Conservation (phyloP, 805 yeast genomes). For the Pichia cephalocereana region DNA sequence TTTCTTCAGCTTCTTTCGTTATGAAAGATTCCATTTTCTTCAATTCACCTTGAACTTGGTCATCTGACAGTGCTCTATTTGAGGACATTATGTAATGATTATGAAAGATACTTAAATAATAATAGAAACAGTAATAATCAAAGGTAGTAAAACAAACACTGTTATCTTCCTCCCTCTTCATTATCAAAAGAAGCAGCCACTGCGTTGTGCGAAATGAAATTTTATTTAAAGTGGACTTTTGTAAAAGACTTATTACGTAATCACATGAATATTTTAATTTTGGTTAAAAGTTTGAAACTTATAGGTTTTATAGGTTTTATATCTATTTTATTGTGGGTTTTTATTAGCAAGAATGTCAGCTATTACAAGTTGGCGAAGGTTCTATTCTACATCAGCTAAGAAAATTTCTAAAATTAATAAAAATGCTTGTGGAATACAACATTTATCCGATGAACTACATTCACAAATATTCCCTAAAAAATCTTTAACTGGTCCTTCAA, state of each 20-base stretch:
- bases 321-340: too few relatives aligned
- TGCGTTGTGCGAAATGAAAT: neutral
- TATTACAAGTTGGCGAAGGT: neutral
- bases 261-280: too few relatives aligned
- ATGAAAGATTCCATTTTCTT: constrained; percentile 98
- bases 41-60: constrained; percentile 74
- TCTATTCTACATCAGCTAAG: neutral
- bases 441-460: constrained; percentile 44
- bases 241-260: too few relatives aligned
- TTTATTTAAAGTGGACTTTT: too few relatives aligned
- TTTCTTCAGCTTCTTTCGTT: constrained; percentile 98
- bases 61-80: constrained; percentile 34
- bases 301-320: too few relatives aligned
- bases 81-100: constrained; percentile 20
- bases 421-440: constrained; percentile 41
- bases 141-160: too few relatives aligned
- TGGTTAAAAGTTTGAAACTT: too few relatives aligned
- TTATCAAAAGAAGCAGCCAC: neutral
- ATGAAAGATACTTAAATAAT: too few relatives aligned
- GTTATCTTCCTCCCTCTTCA: too few relatives aligned
- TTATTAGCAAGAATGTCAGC: neutral
- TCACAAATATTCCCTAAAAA: constrained; percentile 49
- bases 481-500: constrained; percentile 23
- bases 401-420: neutral
- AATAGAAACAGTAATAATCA: too few relatives aligned